phyloP scores from a whole-genome alignment of 495 filamentous ascomycete species.

The Penicillium malachiteum region DNA sequence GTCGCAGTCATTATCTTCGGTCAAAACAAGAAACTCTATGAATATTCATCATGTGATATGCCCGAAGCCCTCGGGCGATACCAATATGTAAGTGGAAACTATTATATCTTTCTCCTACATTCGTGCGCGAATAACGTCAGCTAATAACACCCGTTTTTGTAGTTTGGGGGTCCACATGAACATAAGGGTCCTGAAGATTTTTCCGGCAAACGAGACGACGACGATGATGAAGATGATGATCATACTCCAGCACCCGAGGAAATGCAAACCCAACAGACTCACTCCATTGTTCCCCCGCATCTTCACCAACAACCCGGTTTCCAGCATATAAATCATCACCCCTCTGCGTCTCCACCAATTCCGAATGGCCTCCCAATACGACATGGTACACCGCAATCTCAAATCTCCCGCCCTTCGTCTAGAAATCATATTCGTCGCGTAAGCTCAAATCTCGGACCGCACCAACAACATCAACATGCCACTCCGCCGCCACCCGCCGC shows the following conservation, averaged over 20 bases:
- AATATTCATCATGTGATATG: constrained; percentile 94
- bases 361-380: constrained; percentile 73
- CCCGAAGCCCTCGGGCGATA: constrained; percentile 82
- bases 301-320: constrained; percentile 75
- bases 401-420: constrained; percentile 78
- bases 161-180: constrained; percentile 92
- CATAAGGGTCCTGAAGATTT: constrained; percentile 96
- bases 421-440: constrained; percentile 73
- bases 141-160: constrained; percentile 7
- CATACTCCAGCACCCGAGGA: constrained; percentile 62
- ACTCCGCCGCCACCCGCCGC: constrained; percentile 60
- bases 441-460: constrained; percentile 72
- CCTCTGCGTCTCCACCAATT: constrained; percentile 88
- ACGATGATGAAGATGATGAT: constrained; percentile 88
- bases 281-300: constrained; percentile 64
- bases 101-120: background rate
- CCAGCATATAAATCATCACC: constrained; percentile 79
- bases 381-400: constrained; percentile 78
- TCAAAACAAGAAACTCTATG: constrained; percentile 96
- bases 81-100: constrained; percentile 69
- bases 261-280: constrained; percentile 46
- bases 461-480: constrained; percentile 57
- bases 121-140: constrained; percentile 1
- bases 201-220: constrained; percentile 75
- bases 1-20: constrained; percentile 98